Evolutionary conservation across 768 basidiomycete species (phyloP).

Genomic region (Rubroboletus pulcherrimus): DNA sequence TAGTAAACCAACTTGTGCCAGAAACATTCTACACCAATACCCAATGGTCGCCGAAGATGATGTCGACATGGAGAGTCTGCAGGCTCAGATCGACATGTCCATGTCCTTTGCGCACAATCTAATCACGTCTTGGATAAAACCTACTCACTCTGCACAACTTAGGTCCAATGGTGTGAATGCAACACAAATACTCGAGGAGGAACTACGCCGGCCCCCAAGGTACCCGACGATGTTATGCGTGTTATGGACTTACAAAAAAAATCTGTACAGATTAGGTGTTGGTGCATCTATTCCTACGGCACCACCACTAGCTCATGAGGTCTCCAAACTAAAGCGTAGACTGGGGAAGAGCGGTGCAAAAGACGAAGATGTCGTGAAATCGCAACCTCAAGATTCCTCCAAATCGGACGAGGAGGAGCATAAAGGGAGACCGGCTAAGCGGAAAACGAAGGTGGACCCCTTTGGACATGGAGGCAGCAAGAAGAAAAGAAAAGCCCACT

Average conservation of each 20-base stretch:
- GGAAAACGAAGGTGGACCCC: conserved; percentile 57
- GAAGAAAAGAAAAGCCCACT: conserved; percentile 44
- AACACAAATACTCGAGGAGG: conserved; percentile 59
- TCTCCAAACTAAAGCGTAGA: conserved; percentile 58
- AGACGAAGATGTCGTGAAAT: conserved; percentile 39
- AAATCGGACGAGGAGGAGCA: conserved; percentile 50
- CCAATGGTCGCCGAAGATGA: conserved; percentile 44
- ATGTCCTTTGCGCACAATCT: conserved; percentile 73
- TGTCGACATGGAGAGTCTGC: conserved; percentile 63
- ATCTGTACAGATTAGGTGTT: conserved; percentile 59
- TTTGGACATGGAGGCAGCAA: conserved; percentile 40
- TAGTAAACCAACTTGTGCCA: neutral
- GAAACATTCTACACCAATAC: neutral
- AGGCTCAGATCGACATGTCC: conserved; percentile 79
- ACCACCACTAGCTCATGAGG: conserved; percentile 46
- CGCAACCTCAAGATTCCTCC: conserved; percentile 20
- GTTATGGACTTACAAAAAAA: conserved; percentile 4
- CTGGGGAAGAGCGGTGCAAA: conserved; percentile 51
- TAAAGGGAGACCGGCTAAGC: conserved; percentile 53
- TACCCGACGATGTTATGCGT: conserved; percentile 23
- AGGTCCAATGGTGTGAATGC: conserved; percentile 31
- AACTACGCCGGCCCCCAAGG: conserved; percentile 70
- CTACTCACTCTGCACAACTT: conserved; percentile 39
- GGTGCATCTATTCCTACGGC: conserved; percentile 59
- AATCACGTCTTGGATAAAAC: conserved; percentile 74